Evolutionary conservation across 2,329 filamentous ascomycete species (phyloP).

Genomic region (Alternaria solani): DNA sequence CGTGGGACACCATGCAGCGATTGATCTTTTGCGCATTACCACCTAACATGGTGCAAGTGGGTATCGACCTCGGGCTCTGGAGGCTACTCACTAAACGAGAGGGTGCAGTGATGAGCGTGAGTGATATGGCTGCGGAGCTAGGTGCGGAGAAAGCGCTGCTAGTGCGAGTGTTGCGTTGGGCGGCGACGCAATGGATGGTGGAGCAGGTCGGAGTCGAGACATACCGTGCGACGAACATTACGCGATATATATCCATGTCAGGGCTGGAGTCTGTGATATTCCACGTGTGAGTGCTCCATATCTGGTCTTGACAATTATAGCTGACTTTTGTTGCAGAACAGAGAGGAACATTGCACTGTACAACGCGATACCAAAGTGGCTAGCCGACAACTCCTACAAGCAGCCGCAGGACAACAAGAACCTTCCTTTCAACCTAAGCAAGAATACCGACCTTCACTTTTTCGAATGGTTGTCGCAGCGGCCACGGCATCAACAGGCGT

Average conservation of each 20-base stretch:
- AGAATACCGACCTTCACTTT: conserved; percentile 11
- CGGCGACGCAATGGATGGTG: conserved; percentile 15
- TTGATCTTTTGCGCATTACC: conserved; percentile 9
- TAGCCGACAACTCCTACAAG: conserved; percentile 10
- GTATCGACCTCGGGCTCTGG: conserved; percentile 11
- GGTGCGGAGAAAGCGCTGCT: conserved; percentile 7
- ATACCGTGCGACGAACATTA: conserved; percentile 7
- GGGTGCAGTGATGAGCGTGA: conserved; percentile 3
- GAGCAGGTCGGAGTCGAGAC: conserved; percentile 9
- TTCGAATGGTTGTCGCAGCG: conserved; percentile 15
- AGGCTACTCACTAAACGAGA: conserved; percentile 1
- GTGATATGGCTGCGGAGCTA: conserved; percentile 6
- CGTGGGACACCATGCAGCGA: conserved; percentile 13
- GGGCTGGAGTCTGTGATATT: conserved; percentile 10
- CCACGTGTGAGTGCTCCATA: conserved; percentile 6
- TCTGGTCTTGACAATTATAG: no score
- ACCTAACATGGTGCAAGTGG: conserved; percentile 11
- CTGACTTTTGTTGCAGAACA: conserved; percentile 1
- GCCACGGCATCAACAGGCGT: conserved; percentile 9
- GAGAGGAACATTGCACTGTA: conserved; percentile 12
- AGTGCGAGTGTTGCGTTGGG: conserved; percentile 8
- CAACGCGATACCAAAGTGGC: conserved; percentile 14
- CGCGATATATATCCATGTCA: conserved; percentile 7
- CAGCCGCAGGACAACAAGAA: conserved; percentile 10
- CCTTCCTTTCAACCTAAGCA: conserved; percentile 9